Base-by-base conservation (phyloP, 176 grass and related monocot genomes). In the Elaeis guineensis region DNA sequence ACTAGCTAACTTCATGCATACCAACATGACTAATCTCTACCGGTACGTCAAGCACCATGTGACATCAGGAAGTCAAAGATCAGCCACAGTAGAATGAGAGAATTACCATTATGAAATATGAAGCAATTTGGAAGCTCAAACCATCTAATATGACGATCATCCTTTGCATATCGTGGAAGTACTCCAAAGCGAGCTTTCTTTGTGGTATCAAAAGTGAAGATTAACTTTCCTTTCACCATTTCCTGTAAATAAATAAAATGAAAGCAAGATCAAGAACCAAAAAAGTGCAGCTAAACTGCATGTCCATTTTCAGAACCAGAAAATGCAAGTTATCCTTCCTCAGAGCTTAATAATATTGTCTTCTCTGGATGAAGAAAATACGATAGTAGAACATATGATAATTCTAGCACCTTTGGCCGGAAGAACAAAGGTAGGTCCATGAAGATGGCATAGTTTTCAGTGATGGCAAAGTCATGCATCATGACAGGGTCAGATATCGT, bases 381-480 rank as follows among this genome's bases (percentile, higher is more conserved):
- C 26, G 54, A 29, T 48, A 21, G 25, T 32, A 49, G 4, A 58
- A 25, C 56, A 15, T 17, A 29, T 14, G 8, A 61, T 4, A 55
- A 60, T 53, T 32, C 19, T 11, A 55, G 0, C 69, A 96, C 91
- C 91, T 96, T 96, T 56, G 91, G 91, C 58, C 52, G 69, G 63
- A 96, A 88, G 60, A 85, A 80, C 72, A 96, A 75, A 74, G 91
- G 91, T 23, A 96, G 80, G 62, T 96, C 91, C 91, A 96, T 96
- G 62, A 96, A 96, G 72, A 96, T 88, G 21, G 86, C 77, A 66
- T 90, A 96, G 57, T 96, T 87, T 62, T 96, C 86, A 29, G 91
- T 90, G 72, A 96, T 96, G 23, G 86, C 91, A 85, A 96, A 96
- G 69, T 96, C 91, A 75, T 96, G 91, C 91, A 96, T 96, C 91